A percentile compares a stretch with the other conserved stretches of the same genome.
Evolutionary conservation across 1,284 basidiomycete species (phyloP).

Genomic region (Trichosporon coremiiforme): DNA sequence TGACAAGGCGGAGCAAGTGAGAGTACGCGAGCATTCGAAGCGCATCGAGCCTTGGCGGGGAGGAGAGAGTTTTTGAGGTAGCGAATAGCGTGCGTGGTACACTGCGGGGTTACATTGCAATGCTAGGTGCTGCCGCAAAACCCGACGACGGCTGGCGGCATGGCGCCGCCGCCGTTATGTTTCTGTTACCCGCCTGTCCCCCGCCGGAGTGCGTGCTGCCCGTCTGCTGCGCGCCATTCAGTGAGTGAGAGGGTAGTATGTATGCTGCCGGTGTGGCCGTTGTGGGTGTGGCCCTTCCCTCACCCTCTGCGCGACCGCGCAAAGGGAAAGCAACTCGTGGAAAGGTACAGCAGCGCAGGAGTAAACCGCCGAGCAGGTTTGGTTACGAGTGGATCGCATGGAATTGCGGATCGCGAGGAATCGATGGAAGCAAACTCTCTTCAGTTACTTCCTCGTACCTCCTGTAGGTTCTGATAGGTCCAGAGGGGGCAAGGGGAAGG

Average conservation of each 20-base stretch:
- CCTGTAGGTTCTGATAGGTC: background rate
- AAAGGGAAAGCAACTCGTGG: background rate
- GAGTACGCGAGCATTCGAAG: background rate
- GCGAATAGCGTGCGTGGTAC: conserved; percentile 11
- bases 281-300: background rate
- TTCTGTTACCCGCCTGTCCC: conserved; percentile 8
- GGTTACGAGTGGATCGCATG: conserved; percentile 1
- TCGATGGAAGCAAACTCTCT: conserved; percentile 15
- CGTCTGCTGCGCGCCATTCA: conserved; percentile 10
- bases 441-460: background rate
- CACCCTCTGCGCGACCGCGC: background rate
- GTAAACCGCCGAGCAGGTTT: background rate
- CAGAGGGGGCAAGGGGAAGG: background rate
- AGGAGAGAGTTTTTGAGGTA: conserved; percentile 8
- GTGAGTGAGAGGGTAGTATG: background rate
- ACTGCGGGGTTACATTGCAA: conserved; percentile 2
- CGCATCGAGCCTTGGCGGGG: conserved; percentile 1
- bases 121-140: background rate
- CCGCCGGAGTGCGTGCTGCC: background rate
- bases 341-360: background rate
- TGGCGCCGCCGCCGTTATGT: conserved; percentile 11
- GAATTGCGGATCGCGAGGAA: background rate
- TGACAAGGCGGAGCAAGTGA: background rate
- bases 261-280: background rate
- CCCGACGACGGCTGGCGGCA: conserved; percentile 13